These are phyloP conservation scores for Trichoderma sp. DNA, from an alignment of 2,329 filamentous ascomycete species.

Conservation along the genomic window DNA sequence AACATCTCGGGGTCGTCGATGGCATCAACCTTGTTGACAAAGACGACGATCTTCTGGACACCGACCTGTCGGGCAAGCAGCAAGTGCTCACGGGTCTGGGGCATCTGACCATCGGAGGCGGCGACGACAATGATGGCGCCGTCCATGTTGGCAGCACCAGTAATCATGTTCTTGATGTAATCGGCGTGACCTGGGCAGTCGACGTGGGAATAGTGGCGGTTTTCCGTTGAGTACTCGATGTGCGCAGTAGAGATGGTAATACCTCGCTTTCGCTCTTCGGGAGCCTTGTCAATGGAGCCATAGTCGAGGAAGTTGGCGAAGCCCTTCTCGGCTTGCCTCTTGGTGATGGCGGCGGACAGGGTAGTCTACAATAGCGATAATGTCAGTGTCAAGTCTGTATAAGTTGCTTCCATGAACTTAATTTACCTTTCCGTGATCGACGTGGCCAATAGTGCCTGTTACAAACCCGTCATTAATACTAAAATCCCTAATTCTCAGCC, in stretches of 20 bases:
- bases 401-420: neutral
- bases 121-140: slow-evolving; percentile 98
- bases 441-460: slow-evolving; percentile 92
- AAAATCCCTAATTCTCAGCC: neutral
- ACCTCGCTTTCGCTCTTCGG: slow-evolving; percentile 99
- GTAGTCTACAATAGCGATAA: slow-evolving; percentile 69
- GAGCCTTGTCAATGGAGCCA: slow-evolving; percentile 97
- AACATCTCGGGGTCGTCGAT: slow-evolving; percentile 99
- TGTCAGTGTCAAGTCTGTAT: neutral
- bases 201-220: slow-evolving; percentile 97
- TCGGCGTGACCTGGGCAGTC: slow-evolving; percentile 99
- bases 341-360: slow-evolving; percentile 97
- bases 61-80: slow-evolving; percentile 97
- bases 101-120: slow-evolving; percentile 98
- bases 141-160: slow-evolving; percentile 98
- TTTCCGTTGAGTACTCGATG: slow-evolving; percentile 95
- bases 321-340: slow-evolving; percentile 94
- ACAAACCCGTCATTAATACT: neutral
- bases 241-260: slow-evolving; percentile 99
- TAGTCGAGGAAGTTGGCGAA: slow-evolving; percentile 95
- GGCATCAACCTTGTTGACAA: slow-evolving; percentile 99
- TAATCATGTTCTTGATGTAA: slow-evolving; percentile 99
- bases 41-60: slow-evolving; percentile 97
- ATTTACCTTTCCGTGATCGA: slow-evolving; percentile 99
- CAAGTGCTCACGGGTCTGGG: slow-evolving; percentile 97